Percentiles rank a stretch among this genome's conserved stretches.
phyloP scores from a whole-genome alignment of 78 protist species.

The Dictyostelium discoideum region DNA sequence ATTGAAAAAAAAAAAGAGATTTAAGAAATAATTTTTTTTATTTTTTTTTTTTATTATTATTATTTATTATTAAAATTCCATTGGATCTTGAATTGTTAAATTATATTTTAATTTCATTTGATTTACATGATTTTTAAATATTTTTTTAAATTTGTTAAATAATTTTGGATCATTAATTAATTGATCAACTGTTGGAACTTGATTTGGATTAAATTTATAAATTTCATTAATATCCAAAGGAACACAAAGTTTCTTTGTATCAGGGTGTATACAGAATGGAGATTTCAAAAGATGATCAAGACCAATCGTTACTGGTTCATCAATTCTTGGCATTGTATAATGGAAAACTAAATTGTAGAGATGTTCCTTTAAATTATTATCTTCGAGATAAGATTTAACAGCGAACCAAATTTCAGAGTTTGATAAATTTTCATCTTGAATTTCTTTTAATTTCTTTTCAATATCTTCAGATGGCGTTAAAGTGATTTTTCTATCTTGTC shows the following conservation, averaged over 20 bases:
- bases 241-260: slow-evolving; percentile 88
- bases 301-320: slow-evolving; percentile 91
- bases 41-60: background rate
- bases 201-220: slow-evolving; percentile 44
- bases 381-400: background rate
- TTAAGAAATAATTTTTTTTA: no score
- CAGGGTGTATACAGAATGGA: slow-evolving; percentile 98
- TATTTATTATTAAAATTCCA: background rate
- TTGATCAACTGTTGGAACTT: slow-evolving; percentile 28
- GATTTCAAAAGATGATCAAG: slow-evolving; percentile 98
- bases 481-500: background rate
- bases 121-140: slow-evolving; percentile 3
- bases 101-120: slow-evolving; percentile 5
- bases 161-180: background rate
- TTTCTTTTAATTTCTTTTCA: background rate
- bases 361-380: slow-evolving; percentile 9
- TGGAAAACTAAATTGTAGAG: slow-evolving; percentile 85
- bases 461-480: background rate
- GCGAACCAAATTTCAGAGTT: slow-evolving; percentile 23
- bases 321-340: slow-evolving; percentile 94
- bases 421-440: background rate
- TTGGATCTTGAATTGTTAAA: background rate
- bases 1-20: no score
- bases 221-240: slow-evolving; percentile 43
- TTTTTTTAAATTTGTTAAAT: background rate